Evolutionary conservation across 73 alveolate genomes (phyloP).

Genomic region (Paramecium pentaurelia): DNA sequence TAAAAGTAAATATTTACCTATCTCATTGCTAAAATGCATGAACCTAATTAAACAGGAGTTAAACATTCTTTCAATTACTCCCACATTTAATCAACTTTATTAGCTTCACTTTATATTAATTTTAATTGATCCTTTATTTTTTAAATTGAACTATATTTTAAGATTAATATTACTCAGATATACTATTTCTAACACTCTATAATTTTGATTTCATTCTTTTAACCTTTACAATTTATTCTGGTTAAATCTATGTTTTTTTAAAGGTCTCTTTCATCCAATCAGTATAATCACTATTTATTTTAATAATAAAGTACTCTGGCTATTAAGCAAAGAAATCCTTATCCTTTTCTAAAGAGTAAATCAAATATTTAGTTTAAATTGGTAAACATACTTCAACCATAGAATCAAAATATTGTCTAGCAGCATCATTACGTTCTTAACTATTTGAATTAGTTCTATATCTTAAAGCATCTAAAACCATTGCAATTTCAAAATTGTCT

Average conservation of each 20-base stretch:
- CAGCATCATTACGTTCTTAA: slow-evolving; percentile 55
- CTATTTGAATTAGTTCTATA: slow-evolving; percentile 45
- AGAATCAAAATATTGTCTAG: slow-evolving; percentile 32
- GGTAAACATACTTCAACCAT: slow-evolving; percentile 56
- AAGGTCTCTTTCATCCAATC: slow-evolving; percentile 36
- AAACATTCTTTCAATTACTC: slow-evolving; percentile 3
- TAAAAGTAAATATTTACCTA: background rate
- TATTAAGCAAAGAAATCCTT: slow-evolving; percentile 35
- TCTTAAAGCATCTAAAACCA: slow-evolving; percentile 52
- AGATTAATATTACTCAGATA: background rate
- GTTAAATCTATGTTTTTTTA: background rate
- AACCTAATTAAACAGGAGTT: background rate
- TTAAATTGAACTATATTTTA: background rate
- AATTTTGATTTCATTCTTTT: slow-evolving; percentile 14
- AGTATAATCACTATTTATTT: background rate
- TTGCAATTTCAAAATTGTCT: slow-evolving; percentile 41
- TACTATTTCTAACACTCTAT: background rate
- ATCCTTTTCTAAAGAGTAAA: background rate
- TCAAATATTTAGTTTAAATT: slow-evolving; percentile 25
- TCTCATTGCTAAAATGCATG: slow-evolving; percentile 21
- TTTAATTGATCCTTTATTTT: background rate
- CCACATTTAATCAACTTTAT: slow-evolving; percentile 30
- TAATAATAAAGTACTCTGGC: background rate
- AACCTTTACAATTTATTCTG: background rate
- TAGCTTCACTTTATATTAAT: background rate